Evolutionary conservation across 441 rosid genomes (phyloP).

Genomic region (Pelargonium myrrhifolium): DNA sequence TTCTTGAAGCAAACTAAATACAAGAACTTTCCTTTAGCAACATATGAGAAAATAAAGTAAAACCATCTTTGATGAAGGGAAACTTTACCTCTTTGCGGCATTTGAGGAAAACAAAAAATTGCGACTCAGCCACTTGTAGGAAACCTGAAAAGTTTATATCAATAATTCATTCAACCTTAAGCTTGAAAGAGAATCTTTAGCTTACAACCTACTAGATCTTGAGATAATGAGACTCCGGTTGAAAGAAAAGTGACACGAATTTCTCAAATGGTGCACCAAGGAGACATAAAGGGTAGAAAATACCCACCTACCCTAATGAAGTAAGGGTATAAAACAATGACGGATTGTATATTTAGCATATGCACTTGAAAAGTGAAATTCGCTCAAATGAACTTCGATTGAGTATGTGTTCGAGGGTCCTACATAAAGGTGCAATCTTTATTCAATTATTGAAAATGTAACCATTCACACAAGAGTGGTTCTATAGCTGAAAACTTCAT

Average conservation of each 20-base stretch:
- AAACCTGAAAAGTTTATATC: constrained; percentile 47
- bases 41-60: not conserved
- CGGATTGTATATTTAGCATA: too few relatives aligned
- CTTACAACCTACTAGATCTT: not conserved
- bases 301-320: too few relatives aligned
- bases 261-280: not conserved
- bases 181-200: constrained; percentile 6
- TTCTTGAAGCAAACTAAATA: constrained; percentile 65
- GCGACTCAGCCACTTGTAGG: constrained; percentile 93
- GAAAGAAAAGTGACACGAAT: not conserved
- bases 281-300: too few relatives aligned
- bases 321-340: too few relatives aligned
- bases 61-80: constrained; percentile 12
- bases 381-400: too few relatives aligned
- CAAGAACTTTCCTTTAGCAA: constrained; percentile 5
- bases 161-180: constrained; percentile 3
- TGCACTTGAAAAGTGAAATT: too few relatives aligned
- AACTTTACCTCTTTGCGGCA: constrained; percentile 58
- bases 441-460: too few relatives aligned
- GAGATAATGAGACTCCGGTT: not conserved
- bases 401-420: too few relatives aligned
- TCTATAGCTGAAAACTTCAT: too few relatives aligned
- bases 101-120: constrained; percentile 65
- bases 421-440: too few relatives aligned
- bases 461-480: too few relatives aligned